These are phyloP conservation scores for Fusarium siculi DNA, from an alignment of 2,329 filamentous ascomycete genomes.

Conservation along the genomic window DNA sequence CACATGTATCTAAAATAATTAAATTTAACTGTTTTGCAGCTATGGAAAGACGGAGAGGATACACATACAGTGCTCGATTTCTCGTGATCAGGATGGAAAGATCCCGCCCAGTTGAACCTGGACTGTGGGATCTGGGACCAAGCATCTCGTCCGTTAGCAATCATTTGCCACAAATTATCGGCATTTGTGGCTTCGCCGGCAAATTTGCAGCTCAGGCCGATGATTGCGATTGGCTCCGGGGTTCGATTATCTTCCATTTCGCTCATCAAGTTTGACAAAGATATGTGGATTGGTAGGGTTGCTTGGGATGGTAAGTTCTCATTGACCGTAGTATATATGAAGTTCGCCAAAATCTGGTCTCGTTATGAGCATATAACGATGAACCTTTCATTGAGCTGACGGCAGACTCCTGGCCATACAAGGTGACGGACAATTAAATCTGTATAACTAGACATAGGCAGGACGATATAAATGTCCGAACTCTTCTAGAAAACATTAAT, in stretches of 20 bases:
- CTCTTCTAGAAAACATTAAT: fast-evolving
- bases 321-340: too few species aligned
- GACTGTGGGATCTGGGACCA: background rate
- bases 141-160: background rate
- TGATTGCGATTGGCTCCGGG: background rate
- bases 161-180: background rate
- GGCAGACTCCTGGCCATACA: fast-evolving
- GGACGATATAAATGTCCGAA: too few species aligned
- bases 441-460: fast-evolving
- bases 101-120: background rate
- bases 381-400: too few species aligned
- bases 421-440: too few species aligned
- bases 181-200: background rate
- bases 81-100: background rate
- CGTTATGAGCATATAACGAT: too few species aligned
- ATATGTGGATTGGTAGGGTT: background rate
- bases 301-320: background rate
- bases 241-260: background rate
- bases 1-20: background rate
- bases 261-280: too few species aligned
- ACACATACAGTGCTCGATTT: background rate
- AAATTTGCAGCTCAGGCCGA: background rate
- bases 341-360: too few species aligned
- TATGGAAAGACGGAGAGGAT: background rate
- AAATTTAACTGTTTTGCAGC: background rate